Conservation (phyloP, 257 asterid genomes). For the Scutellaria baicalensis region DNA sequence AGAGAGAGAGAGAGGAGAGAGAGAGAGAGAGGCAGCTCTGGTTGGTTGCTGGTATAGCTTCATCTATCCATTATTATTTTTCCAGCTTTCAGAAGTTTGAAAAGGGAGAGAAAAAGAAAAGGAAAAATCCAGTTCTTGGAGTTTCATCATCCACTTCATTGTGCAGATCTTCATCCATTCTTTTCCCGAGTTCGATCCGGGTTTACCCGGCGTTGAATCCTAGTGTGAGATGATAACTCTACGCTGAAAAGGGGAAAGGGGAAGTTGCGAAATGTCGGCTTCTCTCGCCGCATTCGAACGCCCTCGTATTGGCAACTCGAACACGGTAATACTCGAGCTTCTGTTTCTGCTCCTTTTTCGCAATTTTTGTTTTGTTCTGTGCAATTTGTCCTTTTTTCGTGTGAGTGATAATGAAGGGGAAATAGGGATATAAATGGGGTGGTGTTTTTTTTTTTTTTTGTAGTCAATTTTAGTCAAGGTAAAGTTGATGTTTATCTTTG, state of each 20-base stretch:
- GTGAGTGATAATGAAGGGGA: background rate
- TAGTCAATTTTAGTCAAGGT: slow-evolving; percentile 31
- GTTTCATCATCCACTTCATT: slow-evolving; percentile 17
- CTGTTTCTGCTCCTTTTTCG: background rate
- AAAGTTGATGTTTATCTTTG: background rate
- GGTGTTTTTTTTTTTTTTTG: slow-evolving; percentile 7
- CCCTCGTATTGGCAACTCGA: slow-evolving; percentile 80
- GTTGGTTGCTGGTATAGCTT: slow-evolving; percentile 30
- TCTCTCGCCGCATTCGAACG: slow-evolving; percentile 78
- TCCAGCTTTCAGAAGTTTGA: background rate
- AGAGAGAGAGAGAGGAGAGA: background rate
- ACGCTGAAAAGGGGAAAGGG: slow-evolving; percentile 11
- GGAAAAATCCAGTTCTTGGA: slow-evolving; percentile 11
- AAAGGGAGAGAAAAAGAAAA: background rate
- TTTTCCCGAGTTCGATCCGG: slow-evolving; percentile 27
- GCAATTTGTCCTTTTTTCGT: background rate
- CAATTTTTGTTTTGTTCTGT: background rate
- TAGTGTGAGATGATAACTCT: slow-evolving; percentile 27
- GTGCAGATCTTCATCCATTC: slow-evolving; percentile 26
- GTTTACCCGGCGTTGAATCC: slow-evolving; percentile 21
- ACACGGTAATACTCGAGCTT: slow-evolving; percentile 51
- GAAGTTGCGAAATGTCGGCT: slow-evolving; percentile 56
- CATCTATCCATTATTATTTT: slow-evolving; percentile 26
- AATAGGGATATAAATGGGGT: slow-evolving; percentile 4
- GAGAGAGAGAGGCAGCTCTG: slow-evolving; percentile 15